phyloP scores from a whole-genome alignment of 2,329 filamentous ascomycete genomes.

The Aurifilum marmelostoma region DNA sequence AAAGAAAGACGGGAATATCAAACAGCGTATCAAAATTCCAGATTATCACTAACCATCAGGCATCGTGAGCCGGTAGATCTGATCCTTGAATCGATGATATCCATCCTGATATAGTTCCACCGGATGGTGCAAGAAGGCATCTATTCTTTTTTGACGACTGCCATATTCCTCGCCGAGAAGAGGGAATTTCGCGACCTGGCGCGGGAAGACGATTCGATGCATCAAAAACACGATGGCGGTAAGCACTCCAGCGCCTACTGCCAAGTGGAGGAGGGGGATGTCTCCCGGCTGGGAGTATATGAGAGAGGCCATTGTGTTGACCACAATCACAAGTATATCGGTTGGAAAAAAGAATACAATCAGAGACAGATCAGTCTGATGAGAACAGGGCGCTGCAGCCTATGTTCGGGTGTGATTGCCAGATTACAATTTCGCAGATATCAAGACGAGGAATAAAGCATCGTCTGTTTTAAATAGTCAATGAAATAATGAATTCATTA shows the following conservation, averaged over 20 bases:
- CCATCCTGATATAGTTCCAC: constrained; percentile 21
- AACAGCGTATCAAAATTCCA: neutral
- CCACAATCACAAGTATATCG: neutral
- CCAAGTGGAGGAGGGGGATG: neutral
- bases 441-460: no score
- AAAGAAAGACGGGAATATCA: neutral
- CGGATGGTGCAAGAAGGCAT: constrained; percentile 15
- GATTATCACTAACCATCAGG: constrained; percentile 14
- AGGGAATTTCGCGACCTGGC: constrained; percentile 11
- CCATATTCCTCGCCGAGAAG: constrained; percentile 22
- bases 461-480: no score
- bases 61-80: constrained; percentile 25
- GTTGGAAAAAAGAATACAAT: no score
- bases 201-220: neutral
- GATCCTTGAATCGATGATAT: constrained; percentile 22
- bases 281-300: neutral
- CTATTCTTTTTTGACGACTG: constrained; percentile 14
- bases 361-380: no score
- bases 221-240: neutral
- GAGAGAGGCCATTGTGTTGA: neutral
- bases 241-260: neutral
- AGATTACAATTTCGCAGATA: no score
- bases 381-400: no score
- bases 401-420: no score
- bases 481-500: no score